phyloP scores from a whole-genome alignment of 1,284 basidiomycete genomes.

The Ustilago trichophora region DNA sequence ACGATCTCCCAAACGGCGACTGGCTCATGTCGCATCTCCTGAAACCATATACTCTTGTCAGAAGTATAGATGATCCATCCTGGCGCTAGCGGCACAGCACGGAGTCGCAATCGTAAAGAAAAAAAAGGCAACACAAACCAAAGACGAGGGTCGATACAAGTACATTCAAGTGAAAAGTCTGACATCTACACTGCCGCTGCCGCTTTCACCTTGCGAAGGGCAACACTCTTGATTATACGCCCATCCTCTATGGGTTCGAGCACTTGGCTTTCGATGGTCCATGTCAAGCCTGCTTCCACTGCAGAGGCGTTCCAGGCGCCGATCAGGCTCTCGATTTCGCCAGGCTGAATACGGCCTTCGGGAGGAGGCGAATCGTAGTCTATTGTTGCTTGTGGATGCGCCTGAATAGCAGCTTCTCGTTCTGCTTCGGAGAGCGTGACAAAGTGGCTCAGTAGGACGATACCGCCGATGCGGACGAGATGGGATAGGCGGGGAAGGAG shows the following conservation, averaged over 20 bases:
- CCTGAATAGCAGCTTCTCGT: not conserved
- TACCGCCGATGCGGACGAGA: slow-evolving; percentile 17
- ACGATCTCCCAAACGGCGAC: slow-evolving; percentile 63
- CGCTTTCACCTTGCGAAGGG: slow-evolving; percentile 17
- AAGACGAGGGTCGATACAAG: not conserved
- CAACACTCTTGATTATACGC: slow-evolving; percentile 31
- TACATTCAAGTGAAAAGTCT: too few species aligned
- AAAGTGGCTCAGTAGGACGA: slow-evolving; percentile 42
- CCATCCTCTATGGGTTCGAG: slow-evolving; percentile 42
- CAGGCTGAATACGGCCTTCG: slow-evolving; percentile 32
- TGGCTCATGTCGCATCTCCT: slow-evolving; percentile 60
- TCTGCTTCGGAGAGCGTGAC: slow-evolving; percentile 18
- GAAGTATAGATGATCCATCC: slow-evolving; percentile 33
- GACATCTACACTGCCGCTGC: too few species aligned
- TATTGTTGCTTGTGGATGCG: slow-evolving; percentile 5
- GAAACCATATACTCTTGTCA: slow-evolving; percentile 39
- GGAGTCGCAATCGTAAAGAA: not conserved
- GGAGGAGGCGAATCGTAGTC: slow-evolving; percentile 37
- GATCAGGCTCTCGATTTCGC: slow-evolving; percentile 23
- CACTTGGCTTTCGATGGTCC: slow-evolving; percentile 14
- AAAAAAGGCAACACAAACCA: not conserved
- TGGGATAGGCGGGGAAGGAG: slow-evolving; percentile 12
- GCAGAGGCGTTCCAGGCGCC: slow-evolving; percentile 8
- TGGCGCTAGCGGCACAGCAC: too few species aligned
- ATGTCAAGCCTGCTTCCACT: not conserved